Base-by-base conservation (phyloP, 805 yeast species). In the Metschnikowia lochheadii region DNA sequence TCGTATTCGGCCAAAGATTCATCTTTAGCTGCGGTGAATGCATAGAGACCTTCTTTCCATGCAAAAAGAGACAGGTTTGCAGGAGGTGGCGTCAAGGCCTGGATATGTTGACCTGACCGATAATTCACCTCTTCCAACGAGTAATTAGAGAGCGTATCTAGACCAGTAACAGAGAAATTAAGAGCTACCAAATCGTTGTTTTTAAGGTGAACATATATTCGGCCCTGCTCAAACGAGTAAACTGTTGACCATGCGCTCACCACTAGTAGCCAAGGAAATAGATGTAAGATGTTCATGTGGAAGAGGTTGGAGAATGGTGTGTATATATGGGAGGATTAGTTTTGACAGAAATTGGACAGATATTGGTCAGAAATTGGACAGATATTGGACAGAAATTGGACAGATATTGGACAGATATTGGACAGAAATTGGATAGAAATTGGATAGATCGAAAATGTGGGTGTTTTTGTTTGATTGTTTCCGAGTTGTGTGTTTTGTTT, bases 181-280 rank as follows among this genome's bases (percentile, higher is more conserved):
- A 73, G 53, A 2, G 64, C 53, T 8, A 73, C 64, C 40, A 73
- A 57, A 35, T 72, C 74, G 51, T 72, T 67, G 51, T 72, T 69
- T 15, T 59, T 57, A 29, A 73, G 60, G 49, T 67, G 72, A 31
- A 72, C 50, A 52, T 70, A 73, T 8, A 69, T 57, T 48, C 60
- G 62, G 2, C 73, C 75, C 11, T 63, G 61, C 8, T 61, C 54
- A 37, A 67, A 67, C 8, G 71, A 61, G 51, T 73, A 73, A 29
- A 71, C 56, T 2, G 77, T 66, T 41, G 65, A 62, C 74, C 74
- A 68, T 11, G 48, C 50, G 6, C 59, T 55, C 15, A 35, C 42
- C 14, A 29, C 31, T 26, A 42, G 51, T 40, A 53, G 53, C 33
- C 13, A 34, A 8, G 23, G 40, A 10, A 44, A 33, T 5, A 44